Conservation (phyloP, 73 alveolate genomes). For the Uronychia binucleata region DNA sequence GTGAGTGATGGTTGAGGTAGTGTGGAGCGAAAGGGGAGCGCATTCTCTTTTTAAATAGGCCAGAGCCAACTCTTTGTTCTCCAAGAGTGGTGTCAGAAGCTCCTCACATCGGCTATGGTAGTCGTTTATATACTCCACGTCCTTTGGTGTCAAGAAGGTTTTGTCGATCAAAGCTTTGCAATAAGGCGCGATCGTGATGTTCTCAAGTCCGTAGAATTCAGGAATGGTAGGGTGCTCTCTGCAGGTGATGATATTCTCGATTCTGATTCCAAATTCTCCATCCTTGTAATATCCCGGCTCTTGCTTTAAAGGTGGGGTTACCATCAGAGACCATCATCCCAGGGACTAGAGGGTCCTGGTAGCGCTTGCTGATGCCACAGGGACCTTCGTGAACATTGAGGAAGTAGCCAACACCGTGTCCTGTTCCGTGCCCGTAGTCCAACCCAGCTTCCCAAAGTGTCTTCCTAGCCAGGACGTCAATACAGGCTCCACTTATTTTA, state of each 20-base stretch:
- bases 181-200: slow-evolving; percentile 88
- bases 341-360: slow-evolving; percentile 24
- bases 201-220: slow-evolving; percentile 74
- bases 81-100: slow-evolving; percentile 66
- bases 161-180: slow-evolving; percentile 81
- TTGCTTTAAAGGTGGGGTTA: too few species aligned
- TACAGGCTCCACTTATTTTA: slow-evolving; percentile 59
- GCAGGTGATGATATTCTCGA: slow-evolving; percentile 69
- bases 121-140: slow-evolving; percentile 60
- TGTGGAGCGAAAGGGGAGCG: too few species aligned
- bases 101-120: slow-evolving; percentile 61
- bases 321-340: slow-evolving; percentile 79
- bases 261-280: slow-evolving; percentile 71
- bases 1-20: too few species aligned
- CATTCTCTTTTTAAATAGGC: slow-evolving; percentile 67
- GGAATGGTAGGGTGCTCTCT: slow-evolving; percentile 55
- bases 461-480: slow-evolving; percentile 94
- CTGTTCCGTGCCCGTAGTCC: slow-evolving; percentile 73
- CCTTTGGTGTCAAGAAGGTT: slow-evolving; percentile 57
- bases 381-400: slow-evolving; percentile 82
- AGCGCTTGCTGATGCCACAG: slow-evolving; percentile 22
- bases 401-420: slow-evolving; percentile 78
- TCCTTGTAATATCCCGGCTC: slow-evolving; percentile 71
- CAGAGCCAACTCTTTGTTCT: slow-evolving; percentile 36
- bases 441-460: slow-evolving; percentile 79